Evolutionary conservation across 2,329 filamentous ascomycete genomes (phyloP).

Genomic region (Fusarium subtropicale): DNA sequence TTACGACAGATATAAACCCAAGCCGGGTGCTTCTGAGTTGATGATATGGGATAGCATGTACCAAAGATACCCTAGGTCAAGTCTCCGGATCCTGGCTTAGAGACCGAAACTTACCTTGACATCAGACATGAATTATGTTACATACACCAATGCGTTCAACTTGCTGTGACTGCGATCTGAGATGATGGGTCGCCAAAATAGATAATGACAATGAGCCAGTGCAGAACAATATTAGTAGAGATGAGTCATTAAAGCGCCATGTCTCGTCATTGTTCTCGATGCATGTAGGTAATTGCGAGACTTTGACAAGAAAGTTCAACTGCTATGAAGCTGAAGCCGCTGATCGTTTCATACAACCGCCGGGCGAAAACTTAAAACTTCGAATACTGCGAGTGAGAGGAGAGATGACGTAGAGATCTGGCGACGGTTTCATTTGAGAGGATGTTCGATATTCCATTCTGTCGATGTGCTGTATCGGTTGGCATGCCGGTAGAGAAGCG

Average conservation of each 20-base stretch:
- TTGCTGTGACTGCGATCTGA: background rate
- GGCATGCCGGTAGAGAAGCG: slow-evolving; percentile 2
- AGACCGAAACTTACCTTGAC: slow-evolving; percentile 41
- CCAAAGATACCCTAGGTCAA: slow-evolving; percentile 49
- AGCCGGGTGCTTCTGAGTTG: slow-evolving; percentile 5
- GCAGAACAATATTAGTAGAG: background rate
- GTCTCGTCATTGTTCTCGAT: background rate
- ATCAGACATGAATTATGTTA: slow-evolving; percentile 37
- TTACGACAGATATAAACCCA: slow-evolving; percentile 24
- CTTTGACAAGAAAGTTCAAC: background rate
- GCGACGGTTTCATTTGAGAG: background rate
- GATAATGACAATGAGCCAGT: background rate
- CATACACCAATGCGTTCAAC: background rate
- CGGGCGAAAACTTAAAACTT: background rate
- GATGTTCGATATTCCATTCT: background rate
- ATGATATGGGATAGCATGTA: slow-evolving; percentile 32
- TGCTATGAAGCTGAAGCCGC: background rate
- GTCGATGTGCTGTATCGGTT: background rate
- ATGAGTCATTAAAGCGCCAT: background rate
- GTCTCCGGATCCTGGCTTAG: slow-evolving; percentile 43
- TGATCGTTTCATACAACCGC: background rate
- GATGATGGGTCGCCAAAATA: background rate
- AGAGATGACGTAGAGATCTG: background rate
- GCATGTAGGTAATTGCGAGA: background rate
- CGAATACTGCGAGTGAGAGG: background rate